Conservation (phyloP, 495 filamentous ascomycete genomes). For the Rostrohypoxylon terebratum region DNA sequence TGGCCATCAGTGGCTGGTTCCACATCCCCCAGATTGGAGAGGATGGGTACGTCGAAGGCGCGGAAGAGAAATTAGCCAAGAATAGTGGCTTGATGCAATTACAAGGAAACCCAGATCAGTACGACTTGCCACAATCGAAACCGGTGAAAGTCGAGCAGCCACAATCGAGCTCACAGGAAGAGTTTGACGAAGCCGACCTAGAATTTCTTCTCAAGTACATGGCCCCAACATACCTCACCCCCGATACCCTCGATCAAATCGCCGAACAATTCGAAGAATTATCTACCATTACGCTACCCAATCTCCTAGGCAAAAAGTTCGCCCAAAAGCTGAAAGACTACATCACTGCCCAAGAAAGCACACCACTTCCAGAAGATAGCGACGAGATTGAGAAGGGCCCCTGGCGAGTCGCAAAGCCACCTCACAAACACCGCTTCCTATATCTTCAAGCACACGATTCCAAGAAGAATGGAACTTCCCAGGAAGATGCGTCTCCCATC, state of each 20-base stretch:
- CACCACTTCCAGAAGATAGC: constrained; percentile 57
- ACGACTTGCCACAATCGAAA: constrained; percentile 81
- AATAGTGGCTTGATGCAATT: constrained; percentile 91
- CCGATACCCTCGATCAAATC: constrained; percentile 88
- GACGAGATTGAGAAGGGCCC: constrained; percentile 69
- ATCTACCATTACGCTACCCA: constrained; percentile 81
- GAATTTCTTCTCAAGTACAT: constrained; percentile 91
- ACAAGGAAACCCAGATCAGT: constrained; percentile 87
- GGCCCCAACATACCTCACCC: constrained; percentile 89
- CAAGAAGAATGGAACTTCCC: constrained; percentile 21
- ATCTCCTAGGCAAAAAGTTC: constrained; percentile 83
- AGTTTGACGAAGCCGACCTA: constrained; percentile 79
- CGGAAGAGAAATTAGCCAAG: constrained; percentile 87
- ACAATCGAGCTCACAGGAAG: constrained; percentile 60
- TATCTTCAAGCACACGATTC: constrained; percentile 70
- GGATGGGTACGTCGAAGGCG: constrained; percentile 87
- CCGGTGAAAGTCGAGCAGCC: constrained; percentile 62
- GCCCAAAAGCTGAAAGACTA: constrained; percentile 73
- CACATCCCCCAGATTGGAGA: constrained; percentile 97
- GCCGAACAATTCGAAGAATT: constrained; percentile 81
- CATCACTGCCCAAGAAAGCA: constrained; percentile 72
- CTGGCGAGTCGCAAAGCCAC: constrained; percentile 85
- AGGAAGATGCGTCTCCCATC: constrained; percentile 65
- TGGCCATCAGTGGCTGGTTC: constrained; percentile 99
- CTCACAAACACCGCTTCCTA: constrained; percentile 94